Evolutionary conservation across 2,329 filamentous ascomycete genomes (phyloP), one percentile per base, ranked within the genome.

Genomic region (Aureobasidium musti): DNA sequence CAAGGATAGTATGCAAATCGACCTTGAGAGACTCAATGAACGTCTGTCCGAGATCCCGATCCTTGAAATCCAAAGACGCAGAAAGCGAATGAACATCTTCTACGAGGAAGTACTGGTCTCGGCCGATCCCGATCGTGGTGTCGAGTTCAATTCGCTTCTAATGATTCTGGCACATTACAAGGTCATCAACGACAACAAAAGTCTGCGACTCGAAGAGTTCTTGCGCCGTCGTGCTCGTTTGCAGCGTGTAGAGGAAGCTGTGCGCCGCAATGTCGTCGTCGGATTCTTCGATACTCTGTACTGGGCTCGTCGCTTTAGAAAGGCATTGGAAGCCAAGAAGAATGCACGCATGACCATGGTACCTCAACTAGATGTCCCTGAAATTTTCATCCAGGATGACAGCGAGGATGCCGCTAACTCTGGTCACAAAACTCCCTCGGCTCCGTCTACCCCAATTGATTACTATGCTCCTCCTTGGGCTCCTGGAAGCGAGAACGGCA

Each of bases 141-240:
- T 99, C 68, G 89, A 91, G 0, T 99, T 99, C 77, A 95, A 92
- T 3, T 89, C 90, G 7, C 89, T 97, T 26, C 83, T 99, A 61
- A 95, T 99, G 90, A 96, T 96, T 68, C 83, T 99, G 67, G 94
- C 96, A 39, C 95, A 99, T 78, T 96, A 99, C 83, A 99, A 98
- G 74, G 92, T 99, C 74, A 99, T 99, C 76, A 97, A 89, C 71
- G 95, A 99, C 78, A 97, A 90, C 81, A 97, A 97, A 83, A 97
- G 92, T 78, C 81, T 99, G 74, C 64, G 68, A 69, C 85, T 99
- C 2, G 95, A 99, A 74, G 95, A 99, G 75, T 99, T 97, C 77
- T 79, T 99, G 66, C 89, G 94, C 67, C 91, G 96, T 43, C 89
- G 94, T 69, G 92, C 93, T 37, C 87, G 94, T 63, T 83, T 99